Conservation (phyloP, 345 rosid genomes). For the Syzygium aqueum region DNA sequence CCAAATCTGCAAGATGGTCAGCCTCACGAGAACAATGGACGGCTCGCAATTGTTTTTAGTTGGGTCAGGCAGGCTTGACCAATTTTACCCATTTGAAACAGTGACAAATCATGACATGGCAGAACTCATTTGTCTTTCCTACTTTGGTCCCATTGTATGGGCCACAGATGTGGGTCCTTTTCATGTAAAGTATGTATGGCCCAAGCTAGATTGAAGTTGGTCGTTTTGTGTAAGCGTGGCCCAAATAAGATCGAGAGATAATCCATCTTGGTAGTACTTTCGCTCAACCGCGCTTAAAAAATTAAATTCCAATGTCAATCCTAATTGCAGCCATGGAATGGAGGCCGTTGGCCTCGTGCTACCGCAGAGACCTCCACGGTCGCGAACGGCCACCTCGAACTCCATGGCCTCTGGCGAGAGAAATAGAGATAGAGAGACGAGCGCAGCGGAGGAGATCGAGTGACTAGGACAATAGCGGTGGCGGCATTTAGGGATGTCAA, state of each 20-base stretch:
- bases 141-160: neutral
- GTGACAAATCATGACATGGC: neutral
- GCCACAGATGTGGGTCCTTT: neutral
- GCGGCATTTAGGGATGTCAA: neutral
- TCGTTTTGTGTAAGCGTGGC: neutral
- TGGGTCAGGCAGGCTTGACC: too few species aligned
- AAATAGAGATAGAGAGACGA: neutral
- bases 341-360: neutral
- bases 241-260: neutral
- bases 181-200: neutral
- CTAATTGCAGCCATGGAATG: neutral
- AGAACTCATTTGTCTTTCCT: neutral
- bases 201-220: neutral
- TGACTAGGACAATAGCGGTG: neutral
- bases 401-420: neutral
- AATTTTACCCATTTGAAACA: too few species aligned
- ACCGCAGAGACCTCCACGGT: neutral
- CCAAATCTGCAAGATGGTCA: too few species aligned
- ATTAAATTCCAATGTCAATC: neutral
- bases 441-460: neutral
- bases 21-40: too few species aligned
- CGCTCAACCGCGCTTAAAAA: neutral
- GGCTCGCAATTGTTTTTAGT: too few species aligned
- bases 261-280: neutral
- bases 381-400: neutral